Conservation (phyloP, 2,329 filamentous ascomycete genomes). For the Dothistroma pini region DNA sequence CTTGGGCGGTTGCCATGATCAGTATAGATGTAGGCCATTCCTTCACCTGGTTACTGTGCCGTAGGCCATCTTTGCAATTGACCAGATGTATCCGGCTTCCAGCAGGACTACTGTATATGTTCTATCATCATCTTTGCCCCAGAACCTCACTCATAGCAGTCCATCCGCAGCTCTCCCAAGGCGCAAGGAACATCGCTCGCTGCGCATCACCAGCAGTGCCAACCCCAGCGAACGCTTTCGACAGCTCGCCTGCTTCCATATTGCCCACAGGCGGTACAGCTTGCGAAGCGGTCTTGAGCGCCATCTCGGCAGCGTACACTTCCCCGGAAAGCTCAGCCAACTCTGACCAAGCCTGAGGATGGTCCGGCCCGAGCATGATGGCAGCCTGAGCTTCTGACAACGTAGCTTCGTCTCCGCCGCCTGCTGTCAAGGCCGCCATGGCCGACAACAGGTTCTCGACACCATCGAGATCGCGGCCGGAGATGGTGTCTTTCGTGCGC, state of each 20-base stretch:
- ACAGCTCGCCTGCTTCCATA: slow-evolving; percentile 66
- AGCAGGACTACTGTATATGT: no score
- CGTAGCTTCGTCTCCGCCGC: slow-evolving; percentile 46
- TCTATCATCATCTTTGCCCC: background rate
- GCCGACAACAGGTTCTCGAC: slow-evolving; percentile 74
- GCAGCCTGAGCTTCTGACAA: slow-evolving; percentile 67
- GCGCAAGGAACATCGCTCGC: slow-evolving; percentile 71
- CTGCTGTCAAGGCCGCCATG: slow-evolving; percentile 59
- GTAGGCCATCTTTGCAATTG: no score
- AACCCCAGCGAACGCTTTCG: slow-evolving; percentile 69
- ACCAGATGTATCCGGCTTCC: no score
- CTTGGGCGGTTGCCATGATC: no score
- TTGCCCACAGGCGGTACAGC: slow-evolving; percentile 69
- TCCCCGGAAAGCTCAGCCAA: slow-evolving; percentile 60
- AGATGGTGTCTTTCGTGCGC: slow-evolving; percentile 62
- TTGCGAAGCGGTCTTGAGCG: slow-evolving; percentile 71
- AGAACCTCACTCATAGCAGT: slow-evolving; percentile 13
- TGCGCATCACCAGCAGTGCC: slow-evolving; percentile 70
- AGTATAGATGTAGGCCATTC: no score
- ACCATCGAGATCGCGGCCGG: slow-evolving; percentile 60
- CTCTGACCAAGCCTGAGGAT: slow-evolving; percentile 76
- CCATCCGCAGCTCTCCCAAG: slow-evolving; percentile 55
- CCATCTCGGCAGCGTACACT: slow-evolving; percentile 66
- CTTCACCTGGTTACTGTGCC: no score
- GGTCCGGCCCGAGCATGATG: slow-evolving; percentile 74